Percentiles rank a stretch among this genome's conserved stretches.
Evolutionary conservation across 1,284 basidiomycete species (phyloP).

Genomic region (Moniliophthora roreri): DNA sequence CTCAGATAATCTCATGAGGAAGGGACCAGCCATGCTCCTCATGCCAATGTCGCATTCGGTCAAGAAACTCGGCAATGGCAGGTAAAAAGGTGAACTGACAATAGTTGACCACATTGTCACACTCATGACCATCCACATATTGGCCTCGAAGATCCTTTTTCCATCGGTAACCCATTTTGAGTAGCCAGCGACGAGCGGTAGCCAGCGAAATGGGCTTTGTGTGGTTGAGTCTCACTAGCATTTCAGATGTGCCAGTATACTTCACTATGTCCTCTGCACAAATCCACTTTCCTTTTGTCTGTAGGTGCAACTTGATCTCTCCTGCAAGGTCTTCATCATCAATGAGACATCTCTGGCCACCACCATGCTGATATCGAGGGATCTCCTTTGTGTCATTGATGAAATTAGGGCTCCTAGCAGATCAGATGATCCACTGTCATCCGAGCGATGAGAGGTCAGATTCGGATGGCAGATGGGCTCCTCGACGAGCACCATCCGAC

Average conservation of each 20-base stretch:
- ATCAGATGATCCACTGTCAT: too few species aligned
- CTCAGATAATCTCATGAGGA: not conserved
- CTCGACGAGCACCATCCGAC: too few species aligned
- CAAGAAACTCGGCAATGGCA: constrained; percentile 11
- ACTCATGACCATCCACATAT: constrained; percentile 29
- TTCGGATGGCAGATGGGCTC: too few species aligned
- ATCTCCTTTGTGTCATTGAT: too few species aligned
- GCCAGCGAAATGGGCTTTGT: constrained; percentile 21
- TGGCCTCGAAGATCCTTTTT: constrained; percentile 19
- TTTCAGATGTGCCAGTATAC: constrained; percentile 21
- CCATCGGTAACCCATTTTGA: constrained; percentile 23
- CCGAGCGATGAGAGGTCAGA: too few species aligned
- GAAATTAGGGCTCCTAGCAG: too few species aligned
- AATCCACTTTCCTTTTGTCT: constrained; percentile 24
- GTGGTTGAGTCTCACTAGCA: constrained; percentile 12
- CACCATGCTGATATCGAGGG: too few species aligned
- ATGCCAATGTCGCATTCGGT: constrained; percentile 13
- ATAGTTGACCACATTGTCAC: constrained; percentile 19
- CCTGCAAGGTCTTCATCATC: constrained; percentile 28
- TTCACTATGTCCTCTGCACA: constrained; percentile 25
- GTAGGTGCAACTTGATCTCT: constrained; percentile 26
- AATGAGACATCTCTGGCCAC: constrained; percentile 9
- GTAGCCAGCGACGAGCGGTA: constrained; percentile 26
- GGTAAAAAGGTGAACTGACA: constrained; percentile 21
- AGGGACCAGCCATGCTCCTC: not conserved